Evolutionary conservation across 208 protist genomes (phyloP).

Genomic region (Acanthamoeba castellanii): DNA sequence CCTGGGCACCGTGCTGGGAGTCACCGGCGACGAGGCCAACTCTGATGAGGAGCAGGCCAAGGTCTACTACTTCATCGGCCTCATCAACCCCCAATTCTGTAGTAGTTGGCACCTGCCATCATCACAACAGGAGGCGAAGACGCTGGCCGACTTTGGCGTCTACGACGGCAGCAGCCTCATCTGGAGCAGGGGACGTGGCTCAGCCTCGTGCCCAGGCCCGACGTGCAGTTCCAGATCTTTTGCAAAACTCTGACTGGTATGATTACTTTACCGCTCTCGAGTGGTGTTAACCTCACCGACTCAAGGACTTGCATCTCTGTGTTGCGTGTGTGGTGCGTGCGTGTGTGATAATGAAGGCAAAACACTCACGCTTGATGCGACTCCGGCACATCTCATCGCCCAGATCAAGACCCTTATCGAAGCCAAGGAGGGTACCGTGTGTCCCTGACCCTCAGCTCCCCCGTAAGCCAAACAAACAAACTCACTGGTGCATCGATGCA

Average conservation of each 20-base stretch:
- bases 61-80: background rate
- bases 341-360: background rate
- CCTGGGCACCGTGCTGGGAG: background rate
- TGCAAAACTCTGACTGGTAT: background rate
- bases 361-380: background rate
- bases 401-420: background rate
- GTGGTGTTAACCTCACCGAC: too few species aligned
- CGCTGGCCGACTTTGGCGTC: background rate
- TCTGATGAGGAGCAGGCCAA: background rate
- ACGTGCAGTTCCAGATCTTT: background rate
- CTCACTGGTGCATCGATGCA: background rate
- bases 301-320: too few species aligned
- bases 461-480: background rate
- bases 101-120: too few species aligned
- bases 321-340: too few species aligned
- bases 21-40: background rate
- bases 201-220: background rate
- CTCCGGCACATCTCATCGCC: background rate
- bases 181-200: background rate
- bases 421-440: slow-evolving; percentile 3
- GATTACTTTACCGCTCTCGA: background rate
- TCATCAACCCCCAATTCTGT: too few species aligned
- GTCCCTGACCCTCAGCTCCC: too few species aligned
- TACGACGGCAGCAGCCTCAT: background rate
- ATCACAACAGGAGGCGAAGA: background rate